Base-by-base conservation (phyloP, 2,329 filamentous ascomycete genomes). In the Trichoderma pleuroti region DNA sequence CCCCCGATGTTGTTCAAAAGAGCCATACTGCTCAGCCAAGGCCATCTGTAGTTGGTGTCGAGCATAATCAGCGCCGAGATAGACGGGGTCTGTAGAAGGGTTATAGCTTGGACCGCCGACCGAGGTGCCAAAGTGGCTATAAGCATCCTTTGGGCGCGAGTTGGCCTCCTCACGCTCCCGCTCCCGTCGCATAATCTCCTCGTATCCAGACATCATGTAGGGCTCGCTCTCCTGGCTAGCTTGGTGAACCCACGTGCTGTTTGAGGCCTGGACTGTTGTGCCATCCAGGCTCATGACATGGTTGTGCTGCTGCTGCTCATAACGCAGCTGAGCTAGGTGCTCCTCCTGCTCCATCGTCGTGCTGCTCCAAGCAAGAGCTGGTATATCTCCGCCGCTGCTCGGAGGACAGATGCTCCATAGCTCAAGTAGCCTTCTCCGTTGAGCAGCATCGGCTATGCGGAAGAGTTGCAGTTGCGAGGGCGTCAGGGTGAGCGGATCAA, bases 401-500 rank as follows among this genome's bases (percentile, higher is more conserved):
- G 92, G 92, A 26, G 92, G 92, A 71, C 89, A 93, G 74, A 94
- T 93, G 71, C 89, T 90, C 94, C 94, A 97, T 18, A 97, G 88
- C 79, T 97, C 91, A 49, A 97, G 85, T 18, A 97, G 85, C 26
- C 93, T 88, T 70, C 90, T 82, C 76, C 91, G 89, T 80, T 97
- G 93, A 56, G 90, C 85, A 28, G 87, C 83, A 70, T 92, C 90
- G 66, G 93, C 93, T 72, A 90, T 89, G 74, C 88, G 88, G 84
- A 97, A 97, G 52, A 97, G 88, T 72, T 92, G 87, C 65, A 94
- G 81, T 79, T 97, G 94, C 5, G 91, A 90, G 6, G 89, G 86
- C 14, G 92, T 92, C 57, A 97, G 86, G 26, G 87, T 84, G 10
- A 84, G 79, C 3, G 91, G 87, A 78, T 97, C 88, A 75, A 97